Evolutionary conservation across 2,329 filamentous ascomycete genomes (phyloP).

Genomic region (Alternaria sp.): DNA sequence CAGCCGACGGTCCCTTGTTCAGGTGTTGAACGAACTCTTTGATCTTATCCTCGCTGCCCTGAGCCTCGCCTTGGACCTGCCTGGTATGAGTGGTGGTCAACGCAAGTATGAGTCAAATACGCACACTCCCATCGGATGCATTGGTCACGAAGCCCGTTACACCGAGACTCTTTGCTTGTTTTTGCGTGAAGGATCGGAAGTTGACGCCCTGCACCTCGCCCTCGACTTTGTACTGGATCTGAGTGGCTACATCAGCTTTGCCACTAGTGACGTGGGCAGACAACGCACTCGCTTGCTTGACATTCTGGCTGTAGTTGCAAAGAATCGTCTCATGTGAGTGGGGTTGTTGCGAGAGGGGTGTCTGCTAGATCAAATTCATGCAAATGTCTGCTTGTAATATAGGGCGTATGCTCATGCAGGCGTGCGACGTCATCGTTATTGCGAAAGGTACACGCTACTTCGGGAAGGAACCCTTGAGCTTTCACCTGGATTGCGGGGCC

Average conservation of each 20-base stretch:
- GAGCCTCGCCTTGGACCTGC: conserved; percentile 88
- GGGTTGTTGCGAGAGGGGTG: neutral
- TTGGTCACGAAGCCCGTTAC: conserved; percentile 58
- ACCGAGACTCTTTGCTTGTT: conserved; percentile 52
- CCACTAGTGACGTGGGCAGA: conserved; percentile 1
- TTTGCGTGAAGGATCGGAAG: conserved; percentile 56
- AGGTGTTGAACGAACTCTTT: conserved; percentile 76
- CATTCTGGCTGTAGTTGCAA: conserved; percentile 41
- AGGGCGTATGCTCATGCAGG: neutral
- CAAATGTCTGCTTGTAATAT: neutral
- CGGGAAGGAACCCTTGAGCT: conserved; percentile 8
- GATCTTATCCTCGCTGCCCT: conserved; percentile 72
- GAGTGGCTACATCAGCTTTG: conserved; percentile 23
- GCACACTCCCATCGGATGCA: conserved; percentile 53
- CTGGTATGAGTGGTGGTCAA: conserved; percentile 11
- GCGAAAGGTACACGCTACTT: conserved; percentile 10
- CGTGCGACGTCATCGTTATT: conserved; percentile 15
- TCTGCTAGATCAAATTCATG: neutral
- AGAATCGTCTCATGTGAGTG: conserved; percentile 30
- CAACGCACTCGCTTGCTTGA: conserved; percentile 43
- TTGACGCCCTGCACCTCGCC: conserved; percentile 60
- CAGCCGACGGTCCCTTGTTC: conserved; percentile 73
- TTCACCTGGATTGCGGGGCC: conserved; percentile 15
- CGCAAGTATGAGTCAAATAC: neutral
- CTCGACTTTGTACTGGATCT: conserved; percentile 58